A percentile compares a stretch with the other conserved stretches of the same genome.
These are phyloP conservation scores for Nannochloropsis oceanica DNA, from an alignment of 108 stramenopile species.

Conservation along the genomic window DNA sequence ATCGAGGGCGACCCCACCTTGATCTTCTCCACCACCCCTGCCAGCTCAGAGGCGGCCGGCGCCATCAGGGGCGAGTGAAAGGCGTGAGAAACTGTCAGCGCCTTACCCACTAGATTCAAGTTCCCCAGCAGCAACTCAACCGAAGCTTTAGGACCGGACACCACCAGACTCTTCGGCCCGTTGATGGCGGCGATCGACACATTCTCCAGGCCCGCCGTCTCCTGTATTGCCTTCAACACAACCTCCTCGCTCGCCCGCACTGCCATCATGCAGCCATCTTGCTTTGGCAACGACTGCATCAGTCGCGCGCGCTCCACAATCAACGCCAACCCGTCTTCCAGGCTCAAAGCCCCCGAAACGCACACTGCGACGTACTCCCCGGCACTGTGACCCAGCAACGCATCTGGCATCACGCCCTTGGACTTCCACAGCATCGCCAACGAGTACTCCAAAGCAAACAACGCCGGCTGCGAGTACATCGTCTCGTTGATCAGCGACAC, in stretches of 20 bases:
- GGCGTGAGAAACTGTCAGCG: slow-evolving; percentile 12
- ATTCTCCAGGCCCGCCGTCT: background rate
- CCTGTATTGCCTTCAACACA: background rate
- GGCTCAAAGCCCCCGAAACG: slow-evolving; percentile 15
- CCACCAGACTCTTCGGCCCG: background rate
- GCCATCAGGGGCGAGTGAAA: slow-evolving; percentile 37
- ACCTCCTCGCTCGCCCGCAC: background rate
- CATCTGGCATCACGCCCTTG: slow-evolving; percentile 5
- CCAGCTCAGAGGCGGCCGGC: slow-evolving; percentile 12
- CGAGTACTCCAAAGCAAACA: slow-evolving; percentile 32
- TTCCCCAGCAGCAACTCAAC: background rate
- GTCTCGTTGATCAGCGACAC: slow-evolving; percentile 25
- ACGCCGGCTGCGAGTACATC: slow-evolving; percentile 30
- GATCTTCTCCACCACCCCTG: slow-evolving; percentile 5
- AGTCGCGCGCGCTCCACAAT: background rate
- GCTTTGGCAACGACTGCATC: background rate
- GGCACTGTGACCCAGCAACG: slow-evolving; percentile 31
- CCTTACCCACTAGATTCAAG: background rate
- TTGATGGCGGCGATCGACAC: slow-evolving; percentile 11
- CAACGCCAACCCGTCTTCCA: slow-evolving; percentile 6
- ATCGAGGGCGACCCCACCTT: slow-evolving; percentile 6
- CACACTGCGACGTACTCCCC: slow-evolving; percentile 37
- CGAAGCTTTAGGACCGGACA: background rate
- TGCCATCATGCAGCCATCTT: slow-evolving; percentile 1
- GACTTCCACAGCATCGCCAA: slow-evolving; percentile 4